phyloP scores from a whole-genome alignment of 768 basidiomycete species.

The Calocybe cyanea region DNA sequence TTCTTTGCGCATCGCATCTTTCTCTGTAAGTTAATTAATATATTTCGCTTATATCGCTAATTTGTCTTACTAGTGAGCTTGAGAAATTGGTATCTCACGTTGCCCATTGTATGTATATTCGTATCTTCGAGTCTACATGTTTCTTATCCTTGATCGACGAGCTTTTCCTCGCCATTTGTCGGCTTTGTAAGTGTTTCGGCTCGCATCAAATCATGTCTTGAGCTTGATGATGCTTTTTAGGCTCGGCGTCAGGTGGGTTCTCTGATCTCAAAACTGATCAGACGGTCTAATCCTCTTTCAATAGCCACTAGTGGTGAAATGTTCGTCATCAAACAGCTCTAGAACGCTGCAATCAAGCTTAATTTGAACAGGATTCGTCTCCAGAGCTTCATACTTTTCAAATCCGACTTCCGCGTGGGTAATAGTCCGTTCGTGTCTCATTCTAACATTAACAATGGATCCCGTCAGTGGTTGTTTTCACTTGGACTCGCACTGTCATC shows the following conservation, averaged over 20 bases:
- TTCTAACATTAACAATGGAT: not conserved
- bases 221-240: not conserved
- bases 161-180: conserved; percentile 21
- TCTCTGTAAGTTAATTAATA: conserved; percentile 13
- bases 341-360: not conserved
- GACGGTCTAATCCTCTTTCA: not conserved
- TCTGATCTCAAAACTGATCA: not conserved
- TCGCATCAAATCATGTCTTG: not conserved
- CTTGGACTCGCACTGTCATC: conserved; percentile 40
- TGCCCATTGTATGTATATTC: conserved; percentile 21
- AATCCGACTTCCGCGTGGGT: conserved; percentile 16
- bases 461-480: conserved; percentile 39
- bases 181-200: conserved; percentile 17
- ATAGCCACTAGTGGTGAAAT: conserved; percentile 22
- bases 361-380: conserved; percentile 21
- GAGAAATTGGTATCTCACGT: conserved; percentile 19
- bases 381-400: conserved; percentile 17
- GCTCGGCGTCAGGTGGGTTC: conserved; percentile 14
- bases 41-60: not conserved
- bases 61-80: conserved; percentile 19
- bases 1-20: conserved; percentile 25
- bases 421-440: not conserved
- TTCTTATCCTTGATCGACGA: not conserved
- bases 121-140: not conserved
- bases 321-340: conserved; percentile 9